Evolutionary conservation across 768 basidiomycete genomes (phyloP), one percentile per base, ranked within the genome.

Genomic region (Termitomyces sp.): DNA sequence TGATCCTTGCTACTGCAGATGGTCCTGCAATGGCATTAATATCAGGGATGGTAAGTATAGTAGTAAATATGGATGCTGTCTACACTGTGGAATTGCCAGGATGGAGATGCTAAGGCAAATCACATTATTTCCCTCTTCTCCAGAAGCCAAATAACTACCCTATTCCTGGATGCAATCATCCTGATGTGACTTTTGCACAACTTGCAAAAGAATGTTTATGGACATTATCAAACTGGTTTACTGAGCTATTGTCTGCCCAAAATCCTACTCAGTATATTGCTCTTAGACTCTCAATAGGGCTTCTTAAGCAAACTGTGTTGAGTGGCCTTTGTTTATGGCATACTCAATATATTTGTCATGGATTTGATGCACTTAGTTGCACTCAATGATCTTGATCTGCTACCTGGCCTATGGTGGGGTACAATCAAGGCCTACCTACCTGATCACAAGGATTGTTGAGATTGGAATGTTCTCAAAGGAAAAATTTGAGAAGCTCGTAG

Each of bases 341-440:
- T 79, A 2, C 79, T 78, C 0, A 32, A 50, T 0, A 71, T 69
- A 29, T 82, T 81, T 63, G 60, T 68, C 0, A 68, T 72, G 0
- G 80, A 83, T 60, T 14, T 73, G 0, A 83, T 83, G 80, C 78
- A 81, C 61, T 67, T 77, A 0, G 20, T 68, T 4, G 60, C 61
- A 4, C 61, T 78, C 52, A 73, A 72, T 29, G 70, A 82, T 50
- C 72, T 73, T 4, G 78, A 80, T 20, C 68, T 81, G 1, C 43
- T 81, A 42, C 2, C 82, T 53, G 4, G 52, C 25, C 43, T 78
- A 58, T 66, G 76, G 81, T 63, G 74, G 65, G 71, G 70, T 56
- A 70, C 57, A 6, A 47, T 74, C 17, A 55, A 67, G 8, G 68
- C 59, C 14, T 76, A 77, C 53, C 34, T 62, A 20, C 60, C 59